phyloP scores from a whole-genome alignment of 2,329 filamentous ascomycete genomes.

The Chrysoporthe austroafricana region DNA sequence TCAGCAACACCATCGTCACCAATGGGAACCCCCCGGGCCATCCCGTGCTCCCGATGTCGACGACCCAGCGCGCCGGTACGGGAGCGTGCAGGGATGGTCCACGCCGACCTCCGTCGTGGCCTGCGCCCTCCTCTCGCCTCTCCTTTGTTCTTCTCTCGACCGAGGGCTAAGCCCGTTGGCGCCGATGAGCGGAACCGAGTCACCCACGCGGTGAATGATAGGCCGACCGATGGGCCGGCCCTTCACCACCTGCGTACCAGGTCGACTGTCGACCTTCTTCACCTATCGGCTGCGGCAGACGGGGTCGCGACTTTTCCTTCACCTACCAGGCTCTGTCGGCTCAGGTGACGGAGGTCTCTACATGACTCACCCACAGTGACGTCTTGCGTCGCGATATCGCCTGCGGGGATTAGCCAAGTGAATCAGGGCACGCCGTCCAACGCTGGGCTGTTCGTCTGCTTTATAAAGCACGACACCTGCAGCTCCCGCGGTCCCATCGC shows the following conservation, averaged over 20 bases:
- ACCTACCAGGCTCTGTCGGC: too few relatives aligned
- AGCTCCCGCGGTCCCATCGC: too few relatives aligned
- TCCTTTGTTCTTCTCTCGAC: neutral
- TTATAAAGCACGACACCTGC: too few relatives aligned
- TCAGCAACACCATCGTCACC: neutral
- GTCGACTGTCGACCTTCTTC: conserved; percentile 8
- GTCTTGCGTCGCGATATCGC: neutral
- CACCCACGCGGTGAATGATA: too few relatives aligned
- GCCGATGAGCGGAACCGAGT: neutral
- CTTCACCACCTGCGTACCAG: neutral
- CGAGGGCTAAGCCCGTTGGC: neutral
- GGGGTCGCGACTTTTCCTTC: neutral
- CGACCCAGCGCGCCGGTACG: neutral
- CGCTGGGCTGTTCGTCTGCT: too few relatives aligned
- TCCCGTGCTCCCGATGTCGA: conserved; percentile 7
- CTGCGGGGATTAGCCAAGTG: neutral
- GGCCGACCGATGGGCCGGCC: too few relatives aligned
- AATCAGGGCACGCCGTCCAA: neutral
- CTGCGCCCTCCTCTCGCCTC: neutral
- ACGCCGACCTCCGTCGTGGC: conserved; percentile 8
- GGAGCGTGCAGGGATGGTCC: conserved; percentile 4
- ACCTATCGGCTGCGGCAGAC: too few relatives aligned
- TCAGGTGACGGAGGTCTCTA: too few relatives aligned
- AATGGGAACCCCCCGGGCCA: neutral
- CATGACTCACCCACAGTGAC: conserved; percentile 8